Evolutionary conservation across 2,329 filamentous ascomycete species (phyloP).

Genomic region (Huntiella omanensis): DNA sequence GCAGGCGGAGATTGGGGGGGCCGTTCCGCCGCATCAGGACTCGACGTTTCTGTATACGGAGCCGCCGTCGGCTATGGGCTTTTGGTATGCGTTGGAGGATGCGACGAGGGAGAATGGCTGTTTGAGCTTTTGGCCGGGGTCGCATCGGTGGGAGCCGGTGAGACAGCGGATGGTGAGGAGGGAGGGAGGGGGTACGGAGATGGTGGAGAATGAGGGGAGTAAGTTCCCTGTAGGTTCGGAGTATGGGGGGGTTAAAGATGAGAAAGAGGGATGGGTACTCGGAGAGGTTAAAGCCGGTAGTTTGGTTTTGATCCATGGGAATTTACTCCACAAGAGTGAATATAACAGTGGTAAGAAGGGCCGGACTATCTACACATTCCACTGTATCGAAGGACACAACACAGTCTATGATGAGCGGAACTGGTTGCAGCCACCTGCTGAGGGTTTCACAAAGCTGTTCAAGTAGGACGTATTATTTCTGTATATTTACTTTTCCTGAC

Average conservation of each 20-base stretch:
- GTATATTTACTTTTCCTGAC: too few relatives aligned
- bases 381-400: slow-evolving; percentile 70
- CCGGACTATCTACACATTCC: slow-evolving; percentile 91
- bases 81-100: slow-evolving; percentile 95
- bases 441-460: slow-evolving; percentile 58
- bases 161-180: slow-evolving; percentile 57
- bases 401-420: slow-evolving; percentile 68
- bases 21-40: slow-evolving; percentile 82
- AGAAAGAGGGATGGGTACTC: slow-evolving; percentile 42
- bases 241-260: slow-evolving; percentile 22
- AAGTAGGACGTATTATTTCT: slow-evolving; percentile 13
- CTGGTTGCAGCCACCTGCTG: slow-evolving; percentile 73
- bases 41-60: slow-evolving; percentile 82
- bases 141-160: slow-evolving; percentile 56
- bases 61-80: slow-evolving; percentile 75
- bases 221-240: slow-evolving; percentile 38
- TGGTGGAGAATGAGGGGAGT: slow-evolving; percentile 48
- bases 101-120: slow-evolving; percentile 75
- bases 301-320: slow-evolving; percentile 86
- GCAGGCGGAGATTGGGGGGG: slow-evolving; percentile 85
- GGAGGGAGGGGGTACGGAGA: slow-evolving; percentile 41
- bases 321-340: slow-evolving; percentile 90
- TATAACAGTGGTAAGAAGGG: slow-evolving; percentile 73
- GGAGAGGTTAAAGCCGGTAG: slow-evolving; percentile 83
- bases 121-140: slow-evolving; percentile 67